Conservation (phyloP, 352 stramenopile genomes). For the Phytophthora aleatoria region DNA sequence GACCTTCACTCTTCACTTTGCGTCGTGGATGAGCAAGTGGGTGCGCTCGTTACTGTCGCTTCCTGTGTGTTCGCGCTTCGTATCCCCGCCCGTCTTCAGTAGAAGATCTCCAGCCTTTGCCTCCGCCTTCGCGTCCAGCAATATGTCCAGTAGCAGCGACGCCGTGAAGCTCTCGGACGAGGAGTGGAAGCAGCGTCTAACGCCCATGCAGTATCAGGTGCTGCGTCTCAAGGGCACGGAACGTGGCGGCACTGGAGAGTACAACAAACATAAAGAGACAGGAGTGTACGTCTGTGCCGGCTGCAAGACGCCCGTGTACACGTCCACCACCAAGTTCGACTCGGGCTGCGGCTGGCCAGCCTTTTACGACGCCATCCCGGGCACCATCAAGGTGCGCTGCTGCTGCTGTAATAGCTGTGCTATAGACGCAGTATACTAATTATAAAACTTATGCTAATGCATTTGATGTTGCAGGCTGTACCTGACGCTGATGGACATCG, state of each 20-base stretch:
- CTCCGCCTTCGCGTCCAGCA: conserved; percentile 23
- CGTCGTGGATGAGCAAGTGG: conserved; percentile 32
- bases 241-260: conserved; percentile 85
- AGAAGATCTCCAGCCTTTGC: conserved; percentile 2
- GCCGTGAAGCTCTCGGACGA: conserved; percentile 56
- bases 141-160: conserved; percentile 52
- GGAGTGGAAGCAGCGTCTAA: conserved; percentile 86
- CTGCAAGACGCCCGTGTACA: conserved; percentile 90
- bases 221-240: conserved; percentile 92
- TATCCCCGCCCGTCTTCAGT: conserved; percentile 4
- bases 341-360: conserved; percentile 91
- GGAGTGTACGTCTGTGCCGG: conserved; percentile 89
- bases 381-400: conserved; percentile 70
- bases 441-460: background rate
- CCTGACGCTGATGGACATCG: conserved; percentile 71
- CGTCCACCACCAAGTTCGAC: conserved; percentile 90
- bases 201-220: conserved; percentile 82
- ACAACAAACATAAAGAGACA: conserved; percentile 88
- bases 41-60: conserved; percentile 31
- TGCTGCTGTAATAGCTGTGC: background rate
- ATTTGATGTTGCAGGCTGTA: conserved; percentile 44
- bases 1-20: conserved; percentile 24
- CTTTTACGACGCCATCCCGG: conserved; percentile 90
- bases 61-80: conserved; percentile 12
- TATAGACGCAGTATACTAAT: background rate